Base-by-base conservation (phyloP, 2,329 filamentous ascomycete genomes). In the Stromatinia cepivora region DNA sequence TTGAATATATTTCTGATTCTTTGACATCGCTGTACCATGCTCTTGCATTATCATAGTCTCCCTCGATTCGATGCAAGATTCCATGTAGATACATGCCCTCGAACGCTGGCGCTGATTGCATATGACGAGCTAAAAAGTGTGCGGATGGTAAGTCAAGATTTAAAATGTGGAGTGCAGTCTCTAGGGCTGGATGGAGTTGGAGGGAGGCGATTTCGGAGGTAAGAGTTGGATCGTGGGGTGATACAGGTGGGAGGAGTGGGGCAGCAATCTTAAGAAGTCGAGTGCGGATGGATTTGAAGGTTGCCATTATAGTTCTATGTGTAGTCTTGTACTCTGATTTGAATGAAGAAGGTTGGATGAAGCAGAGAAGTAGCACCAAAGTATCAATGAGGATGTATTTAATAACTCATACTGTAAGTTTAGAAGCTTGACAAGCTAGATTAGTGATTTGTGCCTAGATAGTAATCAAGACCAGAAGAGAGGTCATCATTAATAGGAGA, bases 11-110 rank as follows among this genome's bases (percentile, higher is more conserved):
- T 17, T 80, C 80, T 25, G 72, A 75, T 4, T 77, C 77, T 20
- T 72, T 74, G 4, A 85, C 81, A 74, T 85, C 81, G 0, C 76
- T 72, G 66, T 84, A 82, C 84, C 84, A 86, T 0, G 81, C 80
- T 46, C 81, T 73, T 9, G 82, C 80, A 71, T 86, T 85, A 34
- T 81, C 77, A 66, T 83, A 80, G 69, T 85, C 84, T 5, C 84
- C 83, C 75, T 86, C 84, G 36, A 84, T 79, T 1, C 83, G 78
- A 69, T 85, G 83, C 70, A 86, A 73, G 20, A 86, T 81, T 5
- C 81, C 81, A 71, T 85, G 84, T 1, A 85, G 77, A 52, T 82
- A 81, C 84, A 86, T 86, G 22, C 81, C 82, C 71, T 85, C 84
- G 53, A 79, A 79, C 0, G 82, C 81, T 0, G 84, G 84, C 20